Evolutionary conservation across 169 alveolate species (phyloP).

Genomic region (Perkinsus marinus): DNA sequence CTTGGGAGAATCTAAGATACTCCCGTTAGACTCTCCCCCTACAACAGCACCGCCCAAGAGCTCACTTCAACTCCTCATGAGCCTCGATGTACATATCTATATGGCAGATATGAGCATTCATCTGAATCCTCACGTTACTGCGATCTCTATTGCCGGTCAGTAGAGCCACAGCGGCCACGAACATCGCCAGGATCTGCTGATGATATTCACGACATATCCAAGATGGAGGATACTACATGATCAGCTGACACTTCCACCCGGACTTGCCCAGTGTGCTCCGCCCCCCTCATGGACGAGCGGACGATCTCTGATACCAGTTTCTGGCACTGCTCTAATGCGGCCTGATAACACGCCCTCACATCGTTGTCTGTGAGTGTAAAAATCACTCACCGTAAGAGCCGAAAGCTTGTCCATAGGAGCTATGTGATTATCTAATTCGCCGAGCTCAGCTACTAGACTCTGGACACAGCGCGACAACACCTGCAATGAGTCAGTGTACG

Average conservation of each 20-base stretch:
- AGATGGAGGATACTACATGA: background rate
- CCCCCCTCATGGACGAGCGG: background rate
- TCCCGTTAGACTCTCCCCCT: background rate
- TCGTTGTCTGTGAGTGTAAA: background rate
- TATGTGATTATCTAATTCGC: background rate
- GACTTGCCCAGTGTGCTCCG: background rate
- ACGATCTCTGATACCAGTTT: background rate
- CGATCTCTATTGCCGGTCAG: background rate
- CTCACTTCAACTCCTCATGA: background rate
- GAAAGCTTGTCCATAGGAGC: background rate
- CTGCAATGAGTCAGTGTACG: no score
- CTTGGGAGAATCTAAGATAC: background rate
- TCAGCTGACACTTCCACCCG: background rate
- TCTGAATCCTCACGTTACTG: background rate
- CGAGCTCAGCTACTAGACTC: background rate
- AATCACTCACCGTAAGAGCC: background rate
- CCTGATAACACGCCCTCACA: background rate
- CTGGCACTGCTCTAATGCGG: background rate
- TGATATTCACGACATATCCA: background rate
- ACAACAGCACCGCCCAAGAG: background rate
- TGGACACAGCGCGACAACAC: background rate
- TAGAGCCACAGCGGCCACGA: background rate
- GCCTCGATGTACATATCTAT: background rate
- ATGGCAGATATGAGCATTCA: background rate
- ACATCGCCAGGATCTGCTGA: background rate